These are phyloP conservation scores for Ocimum tenuiflorum DNA, from an alignment of 257 asterid genomes.

Conservation along the genomic window DNA sequence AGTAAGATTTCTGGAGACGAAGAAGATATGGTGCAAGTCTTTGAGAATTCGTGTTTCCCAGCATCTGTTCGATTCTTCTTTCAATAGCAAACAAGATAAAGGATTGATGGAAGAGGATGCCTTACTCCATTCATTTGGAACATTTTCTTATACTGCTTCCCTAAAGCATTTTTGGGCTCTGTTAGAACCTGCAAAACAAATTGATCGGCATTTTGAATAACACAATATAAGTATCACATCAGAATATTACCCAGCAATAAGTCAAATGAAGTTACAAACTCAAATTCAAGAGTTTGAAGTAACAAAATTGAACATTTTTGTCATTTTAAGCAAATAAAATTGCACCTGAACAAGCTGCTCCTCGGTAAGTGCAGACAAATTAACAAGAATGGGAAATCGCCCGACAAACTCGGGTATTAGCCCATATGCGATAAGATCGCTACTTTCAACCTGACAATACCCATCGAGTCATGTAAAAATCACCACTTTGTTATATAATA, in stretches of 20 bases:
- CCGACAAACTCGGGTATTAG: conserved; percentile 98
- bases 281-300: not conserved
- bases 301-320: not conserved
- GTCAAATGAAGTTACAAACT: no score
- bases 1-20: not conserved
- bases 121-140: conserved; percentile 92
- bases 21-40: not conserved
- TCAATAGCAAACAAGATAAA: no score
- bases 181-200: conserved; percentile 63
- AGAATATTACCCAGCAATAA: no score
- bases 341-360: conserved; percentile 94
- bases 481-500: not conserved
- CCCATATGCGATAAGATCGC: conserved; percentile 95
- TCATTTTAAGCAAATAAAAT: not conserved
- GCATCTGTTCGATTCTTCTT: no score
- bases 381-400: conserved; percentile 89
- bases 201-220: no score
- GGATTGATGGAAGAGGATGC: not conserved
- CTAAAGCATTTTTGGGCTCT: conserved; percentile 92
- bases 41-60: not conserved
- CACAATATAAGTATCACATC: no score
- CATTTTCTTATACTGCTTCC: conserved; percentile 95
- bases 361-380: conserved; percentile 92
- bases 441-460: conserved; percentile 81
- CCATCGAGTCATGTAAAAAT: not conserved